Conservation (phyloP, 73 alveolate species). For the Urostyla sp. region DNA sequence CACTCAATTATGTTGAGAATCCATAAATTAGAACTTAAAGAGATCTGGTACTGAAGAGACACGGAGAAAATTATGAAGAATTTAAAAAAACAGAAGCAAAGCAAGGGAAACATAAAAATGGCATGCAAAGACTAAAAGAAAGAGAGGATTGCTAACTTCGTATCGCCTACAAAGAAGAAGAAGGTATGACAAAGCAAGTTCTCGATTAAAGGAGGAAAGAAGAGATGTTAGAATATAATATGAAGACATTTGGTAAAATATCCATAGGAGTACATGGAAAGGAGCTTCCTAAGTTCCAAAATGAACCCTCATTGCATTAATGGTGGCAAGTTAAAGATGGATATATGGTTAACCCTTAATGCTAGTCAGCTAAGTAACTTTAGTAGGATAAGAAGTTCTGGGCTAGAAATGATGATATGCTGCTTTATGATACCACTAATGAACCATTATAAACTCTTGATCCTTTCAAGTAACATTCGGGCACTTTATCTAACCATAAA, state of each 20-base stretch:
- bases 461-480: too few relatives aligned
- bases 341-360: neutral
- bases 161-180: conserved; percentile 70
- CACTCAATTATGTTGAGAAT: conserved; percentile 68
- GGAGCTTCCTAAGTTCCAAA: conserved; percentile 67
- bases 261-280: conserved; percentile 79
- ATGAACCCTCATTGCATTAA: neutral
- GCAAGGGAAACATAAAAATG: conserved; percentile 68
- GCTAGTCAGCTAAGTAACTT: conserved; percentile 12
- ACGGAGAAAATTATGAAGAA: conserved; percentile 73
- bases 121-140: conserved; percentile 75
- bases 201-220: conserved; percentile 72
- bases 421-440: conserved; percentile 38
- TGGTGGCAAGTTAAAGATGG: conserved; percentile 49
- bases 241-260: conserved; percentile 78
- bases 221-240: conserved; percentile 80
- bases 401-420: conserved; percentile 70
- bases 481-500: too few relatives aligned
- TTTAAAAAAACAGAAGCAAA: conserved; percentile 61
- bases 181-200: conserved; percentile 72
- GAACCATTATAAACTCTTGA: conserved; percentile 6
- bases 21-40: conserved; percentile 76
- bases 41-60: conserved; percentile 64
- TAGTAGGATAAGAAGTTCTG: conserved; percentile 48
- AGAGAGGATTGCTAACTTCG: conserved; percentile 83